These are phyloP conservation scores for Pichia paraexigua DNA, from an alignment of 805 yeast species.

Conservation along the genomic window DNA sequence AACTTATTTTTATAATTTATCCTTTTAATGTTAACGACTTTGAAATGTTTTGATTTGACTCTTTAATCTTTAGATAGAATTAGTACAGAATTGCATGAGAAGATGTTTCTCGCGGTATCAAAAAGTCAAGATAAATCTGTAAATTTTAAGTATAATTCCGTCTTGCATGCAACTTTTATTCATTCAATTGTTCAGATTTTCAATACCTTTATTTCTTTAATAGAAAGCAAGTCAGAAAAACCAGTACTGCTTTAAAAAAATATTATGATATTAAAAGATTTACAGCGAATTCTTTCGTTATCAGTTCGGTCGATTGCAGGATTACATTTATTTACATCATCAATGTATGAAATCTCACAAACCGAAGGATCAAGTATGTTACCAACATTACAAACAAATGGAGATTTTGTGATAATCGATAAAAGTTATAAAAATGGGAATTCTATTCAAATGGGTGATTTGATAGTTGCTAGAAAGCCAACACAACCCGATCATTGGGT, in stretches of 20 bases:
- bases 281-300: slow-evolving; percentile 25
- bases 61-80: too few species aligned
- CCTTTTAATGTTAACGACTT: neutral
- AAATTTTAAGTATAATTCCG: too few species aligned
- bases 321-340: slow-evolving; percentile 42
- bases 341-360: slow-evolving; percentile 32
- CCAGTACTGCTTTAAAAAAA: too few species aligned
- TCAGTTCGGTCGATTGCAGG: slow-evolving; percentile 54
- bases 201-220: too few species aligned
- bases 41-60: neutral
- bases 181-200: too few species aligned
- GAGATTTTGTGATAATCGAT: slow-evolving; percentile 74
- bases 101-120: neutral
- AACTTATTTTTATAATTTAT: neutral
- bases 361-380: slow-evolving; percentile 94
- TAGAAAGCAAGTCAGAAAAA: neutral
- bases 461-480: slow-evolving; percentile 83
- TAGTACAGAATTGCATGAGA: too few species aligned
- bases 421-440: slow-evolving; percentile 60
- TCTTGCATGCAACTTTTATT: too few species aligned
- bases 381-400: slow-evolving; percentile 69
- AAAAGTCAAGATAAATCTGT: too few species aligned
- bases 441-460: slow-evolving; percentile 70
- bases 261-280: slow-evolving; percentile 1
- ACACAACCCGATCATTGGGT: slow-evolving; percentile 79